Base-by-base conservation (phyloP, 495 filamentous ascomycete species). In the Podospora tetraspora region DNA sequence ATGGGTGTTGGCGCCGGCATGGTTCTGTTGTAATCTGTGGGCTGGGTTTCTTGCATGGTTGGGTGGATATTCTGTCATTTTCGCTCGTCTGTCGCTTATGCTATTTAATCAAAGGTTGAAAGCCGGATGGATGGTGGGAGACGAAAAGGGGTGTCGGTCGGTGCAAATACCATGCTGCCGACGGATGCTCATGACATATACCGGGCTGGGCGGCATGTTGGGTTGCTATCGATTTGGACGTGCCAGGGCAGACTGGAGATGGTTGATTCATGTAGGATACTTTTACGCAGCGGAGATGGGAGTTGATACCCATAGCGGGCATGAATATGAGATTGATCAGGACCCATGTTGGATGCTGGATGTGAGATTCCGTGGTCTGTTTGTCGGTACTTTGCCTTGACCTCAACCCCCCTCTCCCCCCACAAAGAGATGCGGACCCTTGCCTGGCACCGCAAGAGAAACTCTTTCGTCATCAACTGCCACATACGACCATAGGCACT, bases 1-100 rank as follows among this genome's bases (percentile, higher is more conserved):
- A 79, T 88, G 73, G 77, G 87, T 30, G 85, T 89, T 52, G 92
- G 91, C 73, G 85, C 83, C 65, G 87, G 85, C 63, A 93, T 96
- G 91, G 81, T 94, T 66, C 73, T 93, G 71, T 78, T 96, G 78
- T 96, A 90, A 85, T 52, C 43, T n/a, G 32, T n/a, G 27, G 8
- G 22, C 6, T 43, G 34, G 13, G 34, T 43, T 43, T 13, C 34
- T 43, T 43, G 34, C 24, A 11, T 25, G 7, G 27, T 32, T 13
- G 63, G n/a, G 52, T 43, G 30, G 57, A 60, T 66, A 29, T 24
- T 29, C 22, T 10, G 59, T 29, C 27, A 29, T 23, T 60, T 52
- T 52, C 43, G 16, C 43, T 52, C 16, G 43, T 52, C 43, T 52
- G 16, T 52, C 43, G 43, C 43, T 52, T 52, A 52, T 52, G 43